These are phyloP conservation scores for Piper longum DNA, from an alignment of 164 flowering plant species.

Conservation along the genomic window DNA sequence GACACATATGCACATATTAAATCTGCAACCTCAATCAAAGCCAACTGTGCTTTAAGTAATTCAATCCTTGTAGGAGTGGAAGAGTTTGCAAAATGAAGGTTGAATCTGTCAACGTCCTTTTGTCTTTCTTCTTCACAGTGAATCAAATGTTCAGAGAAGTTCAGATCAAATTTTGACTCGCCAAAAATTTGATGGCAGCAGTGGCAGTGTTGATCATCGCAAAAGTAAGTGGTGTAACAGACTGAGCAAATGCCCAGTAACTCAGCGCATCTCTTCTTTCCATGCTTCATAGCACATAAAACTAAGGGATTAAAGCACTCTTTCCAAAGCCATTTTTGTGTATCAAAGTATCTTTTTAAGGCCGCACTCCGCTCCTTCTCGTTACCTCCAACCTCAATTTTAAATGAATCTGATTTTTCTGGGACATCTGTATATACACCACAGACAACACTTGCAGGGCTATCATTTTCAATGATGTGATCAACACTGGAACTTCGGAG, in stretches of 20 bases:
- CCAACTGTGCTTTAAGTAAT: constrained; percentile 45
- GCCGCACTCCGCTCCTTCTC: constrained; percentile 33
- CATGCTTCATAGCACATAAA: constrained; percentile 51
- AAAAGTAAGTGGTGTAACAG: constrained; percentile 30
- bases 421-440: constrained; percentile 21
- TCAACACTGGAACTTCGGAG: constrained; percentile 20
- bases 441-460: constrained; percentile 33
- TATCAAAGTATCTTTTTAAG: constrained; percentile 45
- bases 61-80: constrained; percentile 38
- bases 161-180: constrained; percentile 6
- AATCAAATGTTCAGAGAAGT: constrained; percentile 37
- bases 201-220: constrained; percentile 45
- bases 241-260: constrained; percentile 36
- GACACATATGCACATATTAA: not conserved
- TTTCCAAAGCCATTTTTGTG: constrained; percentile 70
- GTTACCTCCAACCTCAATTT: constrained; percentile 44
- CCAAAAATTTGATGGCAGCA: constrained; percentile 36
- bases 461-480: constrained; percentile 21
- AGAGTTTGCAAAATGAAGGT: constrained; percentile 10
- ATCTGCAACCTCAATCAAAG: constrained; percentile 53
- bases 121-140: constrained; percentile 26
- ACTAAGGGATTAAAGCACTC: constrained; percentile 42
- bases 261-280: constrained; percentile 38
- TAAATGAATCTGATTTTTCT: constrained; percentile 44
- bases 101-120: constrained; percentile 8